A percentile compares a stretch with the other conserved stretches of the same genome.
These are phyloP conservation scores for Tricholoma matsutake DNA, from an alignment of 768 basidiomycete genomes.

Conservation along the genomic window DNA sequence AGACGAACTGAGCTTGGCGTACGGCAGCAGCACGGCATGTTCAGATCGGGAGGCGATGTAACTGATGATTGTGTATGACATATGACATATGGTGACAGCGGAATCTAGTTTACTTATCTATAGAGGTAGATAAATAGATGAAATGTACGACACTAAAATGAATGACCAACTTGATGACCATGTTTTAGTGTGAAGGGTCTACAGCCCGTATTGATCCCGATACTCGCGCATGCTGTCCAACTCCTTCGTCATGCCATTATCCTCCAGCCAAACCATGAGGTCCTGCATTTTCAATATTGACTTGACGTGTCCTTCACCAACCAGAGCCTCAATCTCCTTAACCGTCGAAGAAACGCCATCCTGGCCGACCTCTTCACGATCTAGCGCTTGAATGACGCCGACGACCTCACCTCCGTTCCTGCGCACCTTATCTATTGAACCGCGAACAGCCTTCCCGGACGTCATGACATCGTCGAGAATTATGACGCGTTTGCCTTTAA, in stretches of 20 bases:
- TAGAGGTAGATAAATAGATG: too few relatives aligned
- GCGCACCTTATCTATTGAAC: conserved; percentile 72
- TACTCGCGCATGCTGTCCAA: conserved; percentile 75
- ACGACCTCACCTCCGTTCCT: conserved; percentile 76
- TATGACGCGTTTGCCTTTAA: conserved; percentile 80
- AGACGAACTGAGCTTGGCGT: conserved; percentile 54
- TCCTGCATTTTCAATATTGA: conserved; percentile 86
- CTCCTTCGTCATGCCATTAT: conserved; percentile 61
- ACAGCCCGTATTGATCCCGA: conserved; percentile 64
- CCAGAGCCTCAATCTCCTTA: conserved; percentile 71
- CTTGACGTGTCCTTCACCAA: conserved; percentile 69
- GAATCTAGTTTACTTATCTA: too few relatives aligned
- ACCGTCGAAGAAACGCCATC: conserved; percentile 71
- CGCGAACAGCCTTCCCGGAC: conserved; percentile 82
- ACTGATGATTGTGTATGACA: not conserved
- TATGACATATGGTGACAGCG: too few relatives aligned
- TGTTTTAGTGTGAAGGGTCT: not conserved
- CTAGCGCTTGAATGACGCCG: conserved; percentile 84
- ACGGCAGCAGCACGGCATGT: conserved; percentile 51
- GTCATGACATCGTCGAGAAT: conserved; percentile 98
- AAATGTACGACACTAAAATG: too few relatives aligned
- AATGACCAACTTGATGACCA: too few relatives aligned
- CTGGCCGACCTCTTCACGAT: conserved; percentile 81
- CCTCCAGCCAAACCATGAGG: conserved; percentile 78
- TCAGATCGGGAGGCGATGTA: conserved; percentile 57